Evolutionary conservation across 306 rosid genomes (phyloP), one percentile per base, ranked within the genome.

Genomic region (Gastrolobium villosum): DNA sequence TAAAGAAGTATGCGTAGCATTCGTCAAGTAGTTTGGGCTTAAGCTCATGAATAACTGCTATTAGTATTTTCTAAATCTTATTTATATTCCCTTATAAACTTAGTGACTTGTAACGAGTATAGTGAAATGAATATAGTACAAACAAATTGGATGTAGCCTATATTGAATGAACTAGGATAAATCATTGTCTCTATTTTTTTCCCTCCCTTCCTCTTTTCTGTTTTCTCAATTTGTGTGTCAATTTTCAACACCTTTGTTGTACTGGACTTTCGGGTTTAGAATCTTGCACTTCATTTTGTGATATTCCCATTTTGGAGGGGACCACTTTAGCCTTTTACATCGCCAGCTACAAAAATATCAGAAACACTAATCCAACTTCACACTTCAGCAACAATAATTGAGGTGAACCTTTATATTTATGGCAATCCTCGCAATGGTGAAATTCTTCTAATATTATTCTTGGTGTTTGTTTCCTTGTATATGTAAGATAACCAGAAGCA

Each of bases 361-460:
- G 44, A 73, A 52, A 76, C 78, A 86, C 79, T 72, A 53, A 26
- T 78, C 30, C 35, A 56, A 67, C 88, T 83, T 81, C 81, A 68
- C 45, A 59, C 76, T 79, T 69, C 72, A 75, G n/a, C 62, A 57
- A 70, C 79, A 79, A 79, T 84, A 79, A 82, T 79, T 84, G 88
- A 72, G 82, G 35, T 72, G 48, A 55, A 43, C 2, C 6, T 46
- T 61, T 14, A n/a, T 76, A 35, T 36, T 54, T 13, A 57, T 56
- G 67, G 69, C n/a, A 70, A 69, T 34, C 67, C 4, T 10, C 57
- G 11, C 40, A 31, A 40, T 64, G 10, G 7, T 15, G 50, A 15
- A 39, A 7, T 39, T 0, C 15, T 35, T 13, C 3, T 10, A 32
- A 5, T 5, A 13, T 48, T 48, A 11, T 11, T 48, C 20, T 48